Evolutionary conservation across 352 stramenopile species (phyloP).

Genomic region (Phytophthora lateralis): DNA sequence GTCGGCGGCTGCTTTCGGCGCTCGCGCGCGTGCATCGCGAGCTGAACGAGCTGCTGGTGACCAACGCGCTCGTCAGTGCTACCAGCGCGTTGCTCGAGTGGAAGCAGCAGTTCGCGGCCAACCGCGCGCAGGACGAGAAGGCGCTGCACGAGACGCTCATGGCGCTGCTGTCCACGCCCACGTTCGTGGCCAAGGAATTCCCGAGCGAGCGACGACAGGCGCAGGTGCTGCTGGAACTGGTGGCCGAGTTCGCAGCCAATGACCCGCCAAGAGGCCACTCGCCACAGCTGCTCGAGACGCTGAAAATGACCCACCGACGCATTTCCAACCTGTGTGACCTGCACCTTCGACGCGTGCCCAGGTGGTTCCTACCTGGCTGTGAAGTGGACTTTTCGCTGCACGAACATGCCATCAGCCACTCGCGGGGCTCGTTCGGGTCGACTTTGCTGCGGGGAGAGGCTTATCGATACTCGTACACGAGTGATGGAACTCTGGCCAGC

Average conservation of each 20-base stretch:
- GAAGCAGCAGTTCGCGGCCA: slow-evolving; percentile 54
- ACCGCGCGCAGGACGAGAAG: slow-evolving; percentile 63
- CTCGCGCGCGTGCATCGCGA: slow-evolving; percentile 46
- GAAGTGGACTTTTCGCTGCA: slow-evolving; percentile 58
- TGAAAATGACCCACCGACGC: slow-evolving; percentile 68
- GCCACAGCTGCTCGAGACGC: slow-evolving; percentile 55
- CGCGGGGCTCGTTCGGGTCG: slow-evolving; percentile 48
- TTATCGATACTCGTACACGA: slow-evolving; percentile 49
- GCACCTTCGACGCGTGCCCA: slow-evolving; percentile 56
- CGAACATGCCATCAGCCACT: slow-evolving; percentile 38
- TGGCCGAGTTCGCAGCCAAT: slow-evolving; percentile 49
- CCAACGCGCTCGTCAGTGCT: slow-evolving; percentile 35
- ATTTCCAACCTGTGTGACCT: slow-evolving; percentile 55
- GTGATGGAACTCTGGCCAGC: slow-evolving; percentile 32
- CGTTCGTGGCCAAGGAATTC: slow-evolving; percentile 68
- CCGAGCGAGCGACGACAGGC: slow-evolving; percentile 52
- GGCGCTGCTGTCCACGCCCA: slow-evolving; percentile 50
- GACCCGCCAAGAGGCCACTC: slow-evolving; percentile 49
- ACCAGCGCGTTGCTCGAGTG: slow-evolving; percentile 44
- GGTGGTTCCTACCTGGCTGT: slow-evolving; percentile 58
- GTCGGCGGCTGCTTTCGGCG: slow-evolving; percentile 47
- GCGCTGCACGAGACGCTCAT: slow-evolving; percentile 59
- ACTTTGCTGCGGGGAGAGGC: slow-evolving; percentile 62
- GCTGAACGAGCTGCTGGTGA: slow-evolving; percentile 41
- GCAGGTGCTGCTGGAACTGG: slow-evolving; percentile 59